Base-by-base conservation (phyloP, 148 eudicot species). In the Amaranthus palmeri region DNA sequence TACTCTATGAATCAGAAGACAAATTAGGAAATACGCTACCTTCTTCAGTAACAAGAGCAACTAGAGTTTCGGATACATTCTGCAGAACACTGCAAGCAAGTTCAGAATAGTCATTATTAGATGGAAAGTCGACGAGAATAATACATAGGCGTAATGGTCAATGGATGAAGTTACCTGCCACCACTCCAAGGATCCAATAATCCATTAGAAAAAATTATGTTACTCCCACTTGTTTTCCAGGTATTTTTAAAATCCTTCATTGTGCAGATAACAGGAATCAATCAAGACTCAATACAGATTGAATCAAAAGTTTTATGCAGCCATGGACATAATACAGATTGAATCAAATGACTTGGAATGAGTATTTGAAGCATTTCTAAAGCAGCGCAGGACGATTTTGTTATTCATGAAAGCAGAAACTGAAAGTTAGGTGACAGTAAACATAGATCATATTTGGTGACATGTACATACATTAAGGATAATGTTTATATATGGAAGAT, bases 181-280 rank as follows among this genome's bases (percentile, higher is more conserved):
- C 97, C 97, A 66, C 97, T 92, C 97, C 97, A 92, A 42, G 97
- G 97, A 82, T 92, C 97, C 79, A 92, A 68, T 52, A 88, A 76
- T 54, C 97, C 97, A 75, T 90, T 90, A 63, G 97, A 71, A 74
- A 92, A 92, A 52, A 89, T 85, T 70, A 92, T 86, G 82, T 92
- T 92, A 77, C 97, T 92, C 72, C 91, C 97, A 70, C 84, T 85
- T 10, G 4, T 72, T 73, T 81, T 83, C 76, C 88, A 71, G 48
- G 81, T 74, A 56, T 80, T 79, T 75, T 88, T 83, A 47, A 84
- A 85, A 77, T 84, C 87, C 97, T 92, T 74, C 88, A 87, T 43
- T 65, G 43, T 10, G 45, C 40, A 74, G 60, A 69, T 51, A 73
- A 61, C 46, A 71, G 57, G 64, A 51, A 69, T 79, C 71, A 71